A percentile compares a stretch with the other conserved stretches of the same genome.
Evolutionary conservation across 352 stramenopile species (phyloP).

Genomic region (Globisporangium canariense): DNA sequence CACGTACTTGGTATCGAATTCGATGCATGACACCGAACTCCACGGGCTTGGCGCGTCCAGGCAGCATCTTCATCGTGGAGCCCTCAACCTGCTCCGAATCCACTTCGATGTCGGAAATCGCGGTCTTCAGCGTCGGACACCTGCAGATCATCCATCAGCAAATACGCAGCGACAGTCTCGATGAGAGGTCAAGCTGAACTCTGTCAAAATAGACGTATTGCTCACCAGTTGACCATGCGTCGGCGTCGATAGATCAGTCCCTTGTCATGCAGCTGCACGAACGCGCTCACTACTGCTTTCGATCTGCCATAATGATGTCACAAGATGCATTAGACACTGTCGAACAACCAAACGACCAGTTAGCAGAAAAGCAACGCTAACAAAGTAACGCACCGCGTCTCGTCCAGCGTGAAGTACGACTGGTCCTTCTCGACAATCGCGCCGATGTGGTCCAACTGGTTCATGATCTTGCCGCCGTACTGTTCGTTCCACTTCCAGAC

Average conservation of each 20-base stretch:
- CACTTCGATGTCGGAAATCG: conserved; percentile 97
- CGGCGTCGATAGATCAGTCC: conserved; percentile 96
- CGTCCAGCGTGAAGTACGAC: conserved; percentile 98
- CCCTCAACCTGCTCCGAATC: conserved; percentile 97
- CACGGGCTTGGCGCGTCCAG: conserved; percentile 63
- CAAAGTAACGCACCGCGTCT: conserved; percentile 89
- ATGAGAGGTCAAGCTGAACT: background rate
- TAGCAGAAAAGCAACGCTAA: conserved; percentile 21
- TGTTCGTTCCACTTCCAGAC: conserved; percentile 99
- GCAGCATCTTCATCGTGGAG: conserved; percentile 64
- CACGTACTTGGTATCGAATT: conserved; percentile 62
- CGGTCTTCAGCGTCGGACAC: conserved; percentile 92
- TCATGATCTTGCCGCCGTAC: conserved; percentile 95
- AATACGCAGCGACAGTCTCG: background rate
- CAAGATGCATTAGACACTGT: background rate
- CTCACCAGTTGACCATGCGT: conserved; percentile 98
- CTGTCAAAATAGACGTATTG: conserved; percentile 1
- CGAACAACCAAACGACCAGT: background rate
- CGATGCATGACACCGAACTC: conserved; percentile 88
- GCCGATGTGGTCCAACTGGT: conserved; percentile 93
- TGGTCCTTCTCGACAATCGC: conserved; percentile 95
- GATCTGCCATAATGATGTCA: conserved; percentile 20
- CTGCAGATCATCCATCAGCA: conserved; percentile 16
- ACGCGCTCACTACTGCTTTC: conserved; percentile 55
- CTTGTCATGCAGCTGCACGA: conserved; percentile 93